Evolutionary conservation across 2,329 filamentous ascomycete genomes (phyloP), one percentile per base, ranked within the genome.

Genomic region (Alternaria hordeiaustralica): DNA sequence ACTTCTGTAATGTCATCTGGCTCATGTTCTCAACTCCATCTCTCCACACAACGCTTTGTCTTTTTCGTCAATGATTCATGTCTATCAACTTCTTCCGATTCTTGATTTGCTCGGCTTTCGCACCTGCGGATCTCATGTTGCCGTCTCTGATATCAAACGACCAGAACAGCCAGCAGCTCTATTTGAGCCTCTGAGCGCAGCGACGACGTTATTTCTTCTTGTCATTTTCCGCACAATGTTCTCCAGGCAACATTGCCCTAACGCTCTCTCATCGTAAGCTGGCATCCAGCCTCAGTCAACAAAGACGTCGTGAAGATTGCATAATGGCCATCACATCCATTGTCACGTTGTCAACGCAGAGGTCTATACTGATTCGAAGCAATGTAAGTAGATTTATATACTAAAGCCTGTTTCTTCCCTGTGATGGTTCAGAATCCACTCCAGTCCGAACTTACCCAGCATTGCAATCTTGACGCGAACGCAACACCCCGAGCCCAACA

Each of bases 181-280:
- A 6, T 3, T n/a, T 18, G 0, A 18, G n/a, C 0, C n/a, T 11
- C 36, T 41, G 15, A 0, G 9, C n/a, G 36, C 36, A 10, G n/a
- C 36, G n/a, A 6, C 36, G 36, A 0, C 36, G 5, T 41, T 41
- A n/a, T 3, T 18, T 41, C 8, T 41, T 41, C n/a, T 18, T 3
- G 36, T 18, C 36, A 11, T 18, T 6, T 18, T 15, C n/a, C 7
- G 3, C 11, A 30, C 26, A 20, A 20, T 3, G n/a, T 10, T 3
- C 6, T 13, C 10, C n/a, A n/a, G 1, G 1, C 4, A 26, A 25
- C 11, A 0, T 26, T 13, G 13, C 3, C 21, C 6, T n/a, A 26
- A 47, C 2, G 13, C 21, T 15, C 0, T 15, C 5, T 51, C 15
- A 4, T 51, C 9, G 11, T 21, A 8, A 28, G 26, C 12, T 28